A percentile compares a stretch with the other conserved stretches of the same genome.
phyloP scores from a whole-genome alignment of 2,329 filamentous ascomycete species.

The Stagonosporopsis chrysanthemi region DNA sequence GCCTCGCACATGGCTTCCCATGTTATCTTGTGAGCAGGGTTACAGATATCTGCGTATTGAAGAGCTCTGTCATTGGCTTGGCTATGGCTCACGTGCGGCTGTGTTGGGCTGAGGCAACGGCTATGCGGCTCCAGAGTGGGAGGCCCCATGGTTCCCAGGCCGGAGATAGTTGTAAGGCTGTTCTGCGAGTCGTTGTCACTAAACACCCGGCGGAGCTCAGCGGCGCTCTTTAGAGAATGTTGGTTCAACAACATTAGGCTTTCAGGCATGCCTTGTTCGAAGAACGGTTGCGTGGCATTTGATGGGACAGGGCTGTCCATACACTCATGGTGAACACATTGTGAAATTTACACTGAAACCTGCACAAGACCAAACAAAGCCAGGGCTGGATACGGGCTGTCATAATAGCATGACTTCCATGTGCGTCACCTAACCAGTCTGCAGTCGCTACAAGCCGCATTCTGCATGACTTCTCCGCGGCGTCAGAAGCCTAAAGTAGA shows the following conservation, averaged over 20 bases:
- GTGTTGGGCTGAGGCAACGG: constrained; percentile 8
- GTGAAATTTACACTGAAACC: not conserved
- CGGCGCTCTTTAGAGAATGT: not conserved
- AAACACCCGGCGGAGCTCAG: not conserved
- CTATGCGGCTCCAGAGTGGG: constrained; percentile 9
- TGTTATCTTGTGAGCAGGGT: not conserved
- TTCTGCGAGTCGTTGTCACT: constrained; percentile 4
- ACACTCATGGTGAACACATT: not conserved
- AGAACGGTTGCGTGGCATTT: not conserved
- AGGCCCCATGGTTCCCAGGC: constrained; percentile 5
- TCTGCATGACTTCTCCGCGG: not conserved
- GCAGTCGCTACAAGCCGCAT: no score
- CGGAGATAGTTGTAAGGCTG: constrained; percentile 2
- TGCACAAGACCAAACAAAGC: not conserved
- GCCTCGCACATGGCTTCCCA: not conserved
- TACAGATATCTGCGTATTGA: not conserved
- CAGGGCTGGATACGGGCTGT: not conserved
- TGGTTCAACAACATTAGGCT: not conserved
- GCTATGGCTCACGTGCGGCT: constrained; percentile 1
- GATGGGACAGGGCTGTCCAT: not conserved
- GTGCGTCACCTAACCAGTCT: not conserved
- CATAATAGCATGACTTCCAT: not conserved
- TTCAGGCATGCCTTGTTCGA: not conserved
- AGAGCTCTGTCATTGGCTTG: constrained; percentile 1
- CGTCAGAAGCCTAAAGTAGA: no score